Base-by-base conservation (phyloP, 106 monocot genomes). In the Platanthera zijinensis region DNA sequence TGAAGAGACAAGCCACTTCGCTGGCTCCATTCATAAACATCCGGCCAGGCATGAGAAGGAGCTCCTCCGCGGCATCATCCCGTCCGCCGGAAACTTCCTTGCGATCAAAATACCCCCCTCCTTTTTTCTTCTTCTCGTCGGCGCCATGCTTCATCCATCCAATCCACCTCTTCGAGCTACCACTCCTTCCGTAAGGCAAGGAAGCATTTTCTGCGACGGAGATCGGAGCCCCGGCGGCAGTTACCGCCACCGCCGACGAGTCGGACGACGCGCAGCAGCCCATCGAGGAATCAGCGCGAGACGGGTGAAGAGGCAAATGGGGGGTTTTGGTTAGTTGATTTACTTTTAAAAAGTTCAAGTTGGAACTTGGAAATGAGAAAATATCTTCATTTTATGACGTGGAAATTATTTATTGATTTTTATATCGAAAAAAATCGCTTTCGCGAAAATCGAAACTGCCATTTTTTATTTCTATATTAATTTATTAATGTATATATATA, bases 1-100 rank as follows among this genome's bases (percentile, higher is more conserved):
- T 87, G 64, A 87, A 87, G 18, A 87, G 76, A 77, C 84, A 84
- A 7, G 87, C 87, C 51, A 59, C 79, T 9, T 79, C 71, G 53
- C 84, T 85, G 50, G 77, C 70, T 47, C 88, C 88, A 62, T 83
- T 88, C 54, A 75, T 48, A 25, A 74, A 85, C 82, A 85, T 71
- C 82, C 88, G 76, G 25, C 78, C 88, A 18, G 83, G 77, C n/a
- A 88, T 57, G 48, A 77, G 74, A 64, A 77, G 74, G 5, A 88
- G 85, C 63, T 85, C 82, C 47, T 78, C 81, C 75, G 75, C 78
- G 19, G 2, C 72, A n/a, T 50, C 30, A 19, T 61, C 53, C 50
- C 84, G 71, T 15, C 71, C 47, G 21, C 21, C 52, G 51, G 28
- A 67, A 67, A 51, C 52, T 46, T 19, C 80, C 72, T 50, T 51